phyloP scores from a whole-genome alignment of 768 basidiomycete species.

The Rhizopogon vinicolor region DNA sequence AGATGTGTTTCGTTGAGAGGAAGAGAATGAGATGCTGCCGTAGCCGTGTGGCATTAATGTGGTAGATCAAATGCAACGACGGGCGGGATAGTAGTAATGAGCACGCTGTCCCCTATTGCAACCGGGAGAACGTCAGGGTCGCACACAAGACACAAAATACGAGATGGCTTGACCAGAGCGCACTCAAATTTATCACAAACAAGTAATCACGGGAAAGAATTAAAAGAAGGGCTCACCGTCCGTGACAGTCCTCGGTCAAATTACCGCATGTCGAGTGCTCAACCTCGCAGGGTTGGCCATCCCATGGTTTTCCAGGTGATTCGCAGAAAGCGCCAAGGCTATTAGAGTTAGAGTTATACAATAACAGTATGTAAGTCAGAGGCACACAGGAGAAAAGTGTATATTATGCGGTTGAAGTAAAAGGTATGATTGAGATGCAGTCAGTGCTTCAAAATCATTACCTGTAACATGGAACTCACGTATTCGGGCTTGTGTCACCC shows the following conservation, averaged over 20 bases:
- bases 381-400: neutral
- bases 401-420: slow-evolving; percentile 1
- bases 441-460: slow-evolving; percentile 1
- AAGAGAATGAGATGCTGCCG: neutral
- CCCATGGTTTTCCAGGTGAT: slow-evolving; percentile 62
- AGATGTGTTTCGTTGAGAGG: neutral
- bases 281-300: slow-evolving; percentile 66
- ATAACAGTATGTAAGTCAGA: too few species aligned
- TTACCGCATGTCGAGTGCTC: slow-evolving; percentile 75
- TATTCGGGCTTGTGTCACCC: slow-evolving; percentile 77
- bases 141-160: too few species aligned
- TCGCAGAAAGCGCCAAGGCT: slow-evolving; percentile 74
- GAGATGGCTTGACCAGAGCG: neutral
- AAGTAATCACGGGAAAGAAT: neutral
- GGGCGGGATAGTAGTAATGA: too few species aligned
- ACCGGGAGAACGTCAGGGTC: too few species aligned
- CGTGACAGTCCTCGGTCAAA: slow-evolving; percentile 62
- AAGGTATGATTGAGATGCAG: neutral
- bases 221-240: slow-evolving; percentile 40
- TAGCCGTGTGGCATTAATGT: too few species aligned
- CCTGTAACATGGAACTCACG: slow-evolving; percentile 38
- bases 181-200: neutral
- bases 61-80: too few species aligned
- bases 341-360: slow-evolving; percentile 6
- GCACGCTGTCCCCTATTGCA: too few species aligned